Base-by-base conservation (phyloP, 2,329 filamentous ascomycete species). In the Colletotrichum limetticola region DNA sequence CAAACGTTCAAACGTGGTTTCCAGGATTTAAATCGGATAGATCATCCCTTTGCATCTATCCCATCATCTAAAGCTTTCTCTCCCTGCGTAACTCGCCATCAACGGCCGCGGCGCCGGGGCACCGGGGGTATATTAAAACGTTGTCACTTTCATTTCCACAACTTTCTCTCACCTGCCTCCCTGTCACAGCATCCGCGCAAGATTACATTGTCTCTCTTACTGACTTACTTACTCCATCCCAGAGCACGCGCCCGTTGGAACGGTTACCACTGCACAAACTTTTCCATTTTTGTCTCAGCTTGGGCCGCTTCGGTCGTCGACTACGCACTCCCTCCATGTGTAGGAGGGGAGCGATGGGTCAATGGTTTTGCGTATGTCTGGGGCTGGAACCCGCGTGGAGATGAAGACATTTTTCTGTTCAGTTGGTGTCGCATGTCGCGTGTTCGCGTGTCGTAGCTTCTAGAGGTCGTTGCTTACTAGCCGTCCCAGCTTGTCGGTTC, bases 91-190 rank as follows among this genome's bases (percentile, higher is more conserved):
- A 49, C 42, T 49, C 42, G 7, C 42, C 19, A 49, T 49, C 19
- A 49, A 49, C 42, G 42, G 42, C 7, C 16, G 6, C 6, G 42
- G 19, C 16, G 4, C 42, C 19, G 42, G 42, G 19, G 14, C 37
- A 19, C 19, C 42, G 42, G 42, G 42, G 42, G 19, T 19, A 9
- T 49, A 49, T 49, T 49, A 9, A n/a, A 49, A 49, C 42, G 8
- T n/a, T 49, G 19, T 49, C 42, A 49, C 57, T 35, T 26, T 60
- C 57, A 60, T 60, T 30, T 60, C 57, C 57, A 42, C 57, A 60
- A 8, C 7, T 24, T 24, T 11, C 22, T 22, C 6, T 24, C n/a
- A 32, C 57, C 55, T 26, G 14, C 37, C 37, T 42, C 16, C 37
- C 37, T 42, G 5, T 24, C 57, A 22, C 57, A 22, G n/a, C 32